These are phyloP conservation scores for Mycena rosella DNA, from an alignment of 768 basidiomycete species.

Conservation along the genomic window DNA sequence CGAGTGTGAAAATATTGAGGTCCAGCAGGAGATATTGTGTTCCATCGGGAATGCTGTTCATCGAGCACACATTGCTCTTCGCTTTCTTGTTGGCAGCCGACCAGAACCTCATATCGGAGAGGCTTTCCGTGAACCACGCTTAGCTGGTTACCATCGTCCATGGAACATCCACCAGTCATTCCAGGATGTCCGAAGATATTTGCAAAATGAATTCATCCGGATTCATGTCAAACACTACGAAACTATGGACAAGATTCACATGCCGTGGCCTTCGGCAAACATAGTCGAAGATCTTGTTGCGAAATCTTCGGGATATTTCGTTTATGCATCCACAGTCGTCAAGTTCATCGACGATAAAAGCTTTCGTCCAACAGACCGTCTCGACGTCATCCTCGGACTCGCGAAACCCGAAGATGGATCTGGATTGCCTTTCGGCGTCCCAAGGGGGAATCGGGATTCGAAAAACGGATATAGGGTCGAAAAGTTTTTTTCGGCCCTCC, in stretches of 20 bases:
- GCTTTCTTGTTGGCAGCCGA: constrained; percentile 45
- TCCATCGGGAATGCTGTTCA: constrained; percentile 15
- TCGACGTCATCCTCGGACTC: constrained; percentile 9
- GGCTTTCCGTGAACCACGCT: constrained; percentile 19
- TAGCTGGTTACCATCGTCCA: background rate
- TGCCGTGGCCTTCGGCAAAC: constrained; percentile 37
- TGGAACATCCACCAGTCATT: constrained; percentile 29
- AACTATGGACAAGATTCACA: background rate
- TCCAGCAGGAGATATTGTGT: constrained; percentile 36
- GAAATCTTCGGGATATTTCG: constrained; percentile 43
- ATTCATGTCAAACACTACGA: background rate
- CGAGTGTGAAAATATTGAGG: background rate
- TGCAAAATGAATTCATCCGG: background rate
- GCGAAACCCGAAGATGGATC: no score
- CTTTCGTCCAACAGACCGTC: constrained; percentile 9
- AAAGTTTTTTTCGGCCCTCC: no score
- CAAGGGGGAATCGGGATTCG: no score
- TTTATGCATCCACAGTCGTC: constrained; percentile 34
- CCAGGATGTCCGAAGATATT: constrained; percentile 37
- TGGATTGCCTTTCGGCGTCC: no score
- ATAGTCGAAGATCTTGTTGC: constrained; percentile 31
- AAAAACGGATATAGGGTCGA: no score
- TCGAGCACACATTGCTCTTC: constrained; percentile 15
- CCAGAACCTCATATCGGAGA: constrained; percentile 42
- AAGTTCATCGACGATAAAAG: constrained; percentile 23